Evolutionary conservation across 441 rosid genomes (phyloP).

Genomic region (Gossypium lobatum): DNA sequence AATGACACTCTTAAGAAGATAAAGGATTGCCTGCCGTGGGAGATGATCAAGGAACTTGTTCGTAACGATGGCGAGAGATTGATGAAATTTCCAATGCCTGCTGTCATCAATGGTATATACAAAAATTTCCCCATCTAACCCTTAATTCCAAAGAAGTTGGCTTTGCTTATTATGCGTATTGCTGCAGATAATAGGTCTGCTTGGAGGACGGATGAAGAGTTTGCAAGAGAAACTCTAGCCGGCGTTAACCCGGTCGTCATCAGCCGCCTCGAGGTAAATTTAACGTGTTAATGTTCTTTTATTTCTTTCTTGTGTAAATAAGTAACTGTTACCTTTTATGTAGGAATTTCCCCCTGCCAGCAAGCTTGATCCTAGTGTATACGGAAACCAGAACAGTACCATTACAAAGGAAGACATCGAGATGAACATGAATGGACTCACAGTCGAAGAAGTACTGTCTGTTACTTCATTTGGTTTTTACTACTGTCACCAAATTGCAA

Average conservation of each 20-base stretch:
- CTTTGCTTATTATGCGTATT: background rate
- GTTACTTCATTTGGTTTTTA: background rate
- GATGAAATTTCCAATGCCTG: conserved; percentile 71
- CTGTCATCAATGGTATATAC: conserved; percentile 60
- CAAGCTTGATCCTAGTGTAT: conserved; percentile 41
- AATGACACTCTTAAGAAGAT: conserved; percentile 27
- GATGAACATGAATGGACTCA: conserved; percentile 58
- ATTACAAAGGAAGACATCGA: conserved; percentile 47
- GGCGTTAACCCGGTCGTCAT: conserved; percentile 74
- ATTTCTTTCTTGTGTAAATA: background rate
- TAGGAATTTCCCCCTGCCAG: conserved; percentile 25
- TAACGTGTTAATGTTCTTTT: background rate
- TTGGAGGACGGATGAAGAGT: conserved; percentile 86
- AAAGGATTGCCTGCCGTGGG: conserved; percentile 56
- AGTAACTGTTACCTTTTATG: background rate
- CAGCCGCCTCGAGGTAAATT: conserved; percentile 34
- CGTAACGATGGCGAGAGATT: conserved; percentile 61
- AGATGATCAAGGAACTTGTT: conserved; percentile 66
- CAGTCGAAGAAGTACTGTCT: conserved; percentile 39
- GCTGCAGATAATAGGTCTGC: conserved; percentile 56
- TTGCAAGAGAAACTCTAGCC: conserved; percentile 75
- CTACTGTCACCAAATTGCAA: background rate
- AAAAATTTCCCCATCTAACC: background rate
- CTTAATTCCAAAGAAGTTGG: background rate
- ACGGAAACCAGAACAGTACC: conserved; percentile 63